Base-by-base conservation (phyloP, 108 stramenopile genomes). In the Skeletonema costatum region DNA sequence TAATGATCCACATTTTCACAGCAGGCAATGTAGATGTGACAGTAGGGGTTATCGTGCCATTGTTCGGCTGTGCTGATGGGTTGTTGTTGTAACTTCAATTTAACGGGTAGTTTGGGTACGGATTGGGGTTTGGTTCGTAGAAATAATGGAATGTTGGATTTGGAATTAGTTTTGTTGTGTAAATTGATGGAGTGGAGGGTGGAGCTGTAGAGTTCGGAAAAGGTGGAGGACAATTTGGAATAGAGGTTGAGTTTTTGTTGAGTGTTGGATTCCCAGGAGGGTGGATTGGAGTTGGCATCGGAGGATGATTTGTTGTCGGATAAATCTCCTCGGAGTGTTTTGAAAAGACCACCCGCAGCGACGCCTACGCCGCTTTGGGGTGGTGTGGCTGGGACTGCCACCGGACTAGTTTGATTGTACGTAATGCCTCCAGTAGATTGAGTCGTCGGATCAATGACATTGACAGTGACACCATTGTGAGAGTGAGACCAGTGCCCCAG, bases 371-470 rank as follows among this genome's bases (percentile, higher is more conserved):
- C 35, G 68, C 42, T 30, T 66, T 59, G 63, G 68, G 66, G 64
- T 71, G 67, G 71, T 29, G 17, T 76, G n/a, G 33, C 70, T 71
- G 70, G 67, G 13, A 60, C 19, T 6, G 19, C 35, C 11, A 60
- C 66, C 35, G 78, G 65, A 44, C 41, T 59, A 32, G 50, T n/a
- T 30, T 77, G 32, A 36, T 77, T 60, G 66, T 48, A 33, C 53
- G 60, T 42, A 16, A 33, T 39, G 19, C 70, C 68, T 19, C 71
- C 41, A 14, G 53, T n/a, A 9, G 53, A 46, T 5, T 16, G 76
- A 38, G 88, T 81, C n/a, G 89, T 87, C n/a, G 92, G 92, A 77
- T 93, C 92, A 64, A 93, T 88, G 33, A 93, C 83, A 69, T 88
- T 90, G 56, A 93, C 88, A 21, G 73, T 25, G 2, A 80, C 78